Conservation (phyloP, 2,329 filamentous ascomycete genomes). For the Ilyonectria mors-panacis region DNA sequence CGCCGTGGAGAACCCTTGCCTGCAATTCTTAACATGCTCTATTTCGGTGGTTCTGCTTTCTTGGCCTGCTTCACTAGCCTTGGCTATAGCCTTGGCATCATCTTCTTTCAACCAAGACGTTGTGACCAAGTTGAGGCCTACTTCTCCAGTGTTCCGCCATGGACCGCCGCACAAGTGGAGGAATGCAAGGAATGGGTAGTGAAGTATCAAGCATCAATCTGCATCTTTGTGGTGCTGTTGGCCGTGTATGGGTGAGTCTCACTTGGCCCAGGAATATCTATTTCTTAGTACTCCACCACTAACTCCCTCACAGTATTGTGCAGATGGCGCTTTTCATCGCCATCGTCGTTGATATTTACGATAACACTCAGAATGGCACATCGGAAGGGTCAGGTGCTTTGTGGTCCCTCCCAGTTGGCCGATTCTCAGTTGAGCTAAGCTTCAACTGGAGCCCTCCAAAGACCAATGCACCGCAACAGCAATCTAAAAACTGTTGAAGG, state of each 20-base stretch:
- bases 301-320: background rate
- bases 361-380: background rate
- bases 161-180: background rate
- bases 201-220: background rate
- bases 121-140: background rate
- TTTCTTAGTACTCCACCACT: background rate
- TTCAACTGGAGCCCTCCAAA: background rate
- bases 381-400: background rate
- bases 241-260: background rate
- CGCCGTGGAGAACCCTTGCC: background rate
- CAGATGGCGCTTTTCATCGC: background rate
- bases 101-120: background rate
- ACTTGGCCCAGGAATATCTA: background rate
- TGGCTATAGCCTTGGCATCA: background rate
- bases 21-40: background rate
- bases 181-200: background rate
- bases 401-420: background rate
- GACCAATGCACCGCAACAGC: background rate
- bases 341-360: background rate
- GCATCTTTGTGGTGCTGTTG: background rate
- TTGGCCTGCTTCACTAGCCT: background rate
- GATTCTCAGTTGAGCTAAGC: constrained; percentile 1
- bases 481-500: background rate
- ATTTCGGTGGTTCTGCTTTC: background rate
- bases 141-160: background rate